Percentiles rank a stretch among this genome's conserved stretches.
These are phyloP conservation scores for Murraya paniculata DNA, from an alignment of 345 rosid genomes.

Conservation along the genomic window DNA sequence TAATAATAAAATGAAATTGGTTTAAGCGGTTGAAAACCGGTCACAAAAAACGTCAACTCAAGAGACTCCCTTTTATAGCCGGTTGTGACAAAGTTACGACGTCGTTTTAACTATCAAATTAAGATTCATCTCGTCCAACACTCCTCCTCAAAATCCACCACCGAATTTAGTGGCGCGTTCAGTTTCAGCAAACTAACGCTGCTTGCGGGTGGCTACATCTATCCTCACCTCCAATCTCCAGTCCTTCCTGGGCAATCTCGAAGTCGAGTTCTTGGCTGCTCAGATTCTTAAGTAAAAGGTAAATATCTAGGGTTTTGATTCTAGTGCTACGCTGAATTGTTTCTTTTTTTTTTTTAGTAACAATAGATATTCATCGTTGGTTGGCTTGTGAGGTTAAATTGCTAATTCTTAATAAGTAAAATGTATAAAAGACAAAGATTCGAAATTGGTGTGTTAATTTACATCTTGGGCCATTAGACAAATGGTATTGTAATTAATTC, in stretches of 20 bases:
- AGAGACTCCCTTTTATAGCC: too few species aligned
- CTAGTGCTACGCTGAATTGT: neutral
- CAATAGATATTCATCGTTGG: neutral
- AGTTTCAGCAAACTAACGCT: too few species aligned
- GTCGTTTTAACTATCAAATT: too few species aligned
- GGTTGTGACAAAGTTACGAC: too few species aligned
- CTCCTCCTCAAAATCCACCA: too few species aligned
- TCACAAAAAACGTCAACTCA: too few species aligned
- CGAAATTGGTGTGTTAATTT: neutral
- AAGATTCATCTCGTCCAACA: too few species aligned
- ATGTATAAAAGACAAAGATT: neutral
- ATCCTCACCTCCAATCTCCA: conserved; percentile 69
- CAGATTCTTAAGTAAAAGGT: conserved; percentile 96
- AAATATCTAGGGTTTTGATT: neutral
- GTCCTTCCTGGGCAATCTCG: conserved; percentile 47
- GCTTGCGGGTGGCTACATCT: conserved; percentile 60
- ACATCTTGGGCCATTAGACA: neutral
- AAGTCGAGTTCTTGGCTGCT: conserved; percentile 89
- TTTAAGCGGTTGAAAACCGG: too few species aligned
- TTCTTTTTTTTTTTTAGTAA: neutral
- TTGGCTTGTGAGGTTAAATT: neutral
- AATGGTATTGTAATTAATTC: neutral
- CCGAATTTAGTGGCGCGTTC: too few species aligned
- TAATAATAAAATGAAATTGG: too few species aligned
- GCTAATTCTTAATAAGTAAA: neutral